These are phyloP conservation scores for Coniochaeta hoffmannii DNA, from an alignment of 2,329 filamentous ascomycete genomes.

Conservation along the genomic window DNA sequence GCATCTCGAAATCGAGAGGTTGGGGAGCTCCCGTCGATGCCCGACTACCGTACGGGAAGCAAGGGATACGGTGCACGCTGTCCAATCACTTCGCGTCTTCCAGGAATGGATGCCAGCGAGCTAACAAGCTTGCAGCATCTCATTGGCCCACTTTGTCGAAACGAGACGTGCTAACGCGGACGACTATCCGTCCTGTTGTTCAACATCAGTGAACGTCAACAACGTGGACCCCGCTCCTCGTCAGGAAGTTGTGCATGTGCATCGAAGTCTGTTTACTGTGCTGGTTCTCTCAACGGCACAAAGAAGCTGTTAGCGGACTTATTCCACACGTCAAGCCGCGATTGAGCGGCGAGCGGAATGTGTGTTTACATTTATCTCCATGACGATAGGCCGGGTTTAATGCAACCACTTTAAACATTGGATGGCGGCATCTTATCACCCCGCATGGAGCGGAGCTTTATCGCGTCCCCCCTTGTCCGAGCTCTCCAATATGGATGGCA, in stretches of 20 bases:
- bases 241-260: not conserved
- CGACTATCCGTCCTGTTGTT: not conserved
- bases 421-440: not conserved
- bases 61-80: not conserved
- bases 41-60: not conserved
- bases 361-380: not conserved
- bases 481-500: not conserved
- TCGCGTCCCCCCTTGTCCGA: not conserved
- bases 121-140: not conserved
- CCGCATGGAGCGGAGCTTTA: constrained; percentile 4
- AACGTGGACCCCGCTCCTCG: not conserved
- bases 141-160: not conserved
- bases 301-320: not conserved
- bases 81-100: constrained; percentile 9
- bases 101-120: not conserved
- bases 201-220: not conserved
- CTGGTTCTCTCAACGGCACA: not conserved
- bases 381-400: not conserved
- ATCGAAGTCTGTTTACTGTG: not conserved
- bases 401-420: constrained; percentile 1
- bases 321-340: not conserved
- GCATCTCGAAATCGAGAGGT: constrained; percentile 24
- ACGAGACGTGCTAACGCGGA: not conserved
- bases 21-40: constrained; percentile 16
- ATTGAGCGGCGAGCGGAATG: not conserved